These are phyloP conservation scores for Pyracantha coccinea DNA, from an alignment of 331 rosid genomes.

Conservation along the genomic window DNA sequence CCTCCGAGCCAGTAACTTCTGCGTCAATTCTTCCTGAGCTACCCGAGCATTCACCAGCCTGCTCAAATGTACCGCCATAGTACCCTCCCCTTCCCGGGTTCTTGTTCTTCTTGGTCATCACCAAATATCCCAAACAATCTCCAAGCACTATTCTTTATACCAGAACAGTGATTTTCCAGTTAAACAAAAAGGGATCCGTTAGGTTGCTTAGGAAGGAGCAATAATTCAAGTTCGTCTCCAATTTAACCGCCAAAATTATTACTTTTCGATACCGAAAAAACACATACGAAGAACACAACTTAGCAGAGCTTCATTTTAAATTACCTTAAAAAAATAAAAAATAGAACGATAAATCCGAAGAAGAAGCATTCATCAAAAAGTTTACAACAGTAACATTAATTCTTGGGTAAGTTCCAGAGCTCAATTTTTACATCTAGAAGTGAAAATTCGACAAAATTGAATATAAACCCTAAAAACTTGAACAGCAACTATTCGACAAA, in stretches of 20 bases:
- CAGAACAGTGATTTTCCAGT: background rate
- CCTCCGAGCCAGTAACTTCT: constrained; percentile 66
- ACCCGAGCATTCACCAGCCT: constrained; percentile 66
- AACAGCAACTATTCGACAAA: background rate
- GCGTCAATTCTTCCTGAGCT: constrained; percentile 67
- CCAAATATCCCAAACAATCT: constrained; percentile 10
- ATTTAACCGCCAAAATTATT: background rate
- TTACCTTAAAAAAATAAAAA: background rate
- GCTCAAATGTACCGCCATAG: constrained; percentile 32
- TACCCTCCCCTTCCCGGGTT: constrained; percentile 39
- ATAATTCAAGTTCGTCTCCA: background rate
- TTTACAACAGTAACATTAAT: background rate
- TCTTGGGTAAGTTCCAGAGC: background rate
- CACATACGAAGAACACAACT: background rate
- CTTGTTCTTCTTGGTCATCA: constrained; percentile 42
- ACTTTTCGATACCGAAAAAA: background rate
- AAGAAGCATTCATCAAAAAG: background rate
- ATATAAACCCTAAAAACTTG: background rate
- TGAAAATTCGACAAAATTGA: background rate
- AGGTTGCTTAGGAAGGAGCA: background rate
- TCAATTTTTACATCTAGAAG: background rate
- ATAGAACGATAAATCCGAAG: background rate
- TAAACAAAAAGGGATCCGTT: background rate
- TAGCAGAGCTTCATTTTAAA: background rate
- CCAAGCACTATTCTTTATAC: constrained; percentile 9